phyloP scores from a whole-genome alignment of 345 rosid genomes.

The Gossypium arboreum region DNA sequence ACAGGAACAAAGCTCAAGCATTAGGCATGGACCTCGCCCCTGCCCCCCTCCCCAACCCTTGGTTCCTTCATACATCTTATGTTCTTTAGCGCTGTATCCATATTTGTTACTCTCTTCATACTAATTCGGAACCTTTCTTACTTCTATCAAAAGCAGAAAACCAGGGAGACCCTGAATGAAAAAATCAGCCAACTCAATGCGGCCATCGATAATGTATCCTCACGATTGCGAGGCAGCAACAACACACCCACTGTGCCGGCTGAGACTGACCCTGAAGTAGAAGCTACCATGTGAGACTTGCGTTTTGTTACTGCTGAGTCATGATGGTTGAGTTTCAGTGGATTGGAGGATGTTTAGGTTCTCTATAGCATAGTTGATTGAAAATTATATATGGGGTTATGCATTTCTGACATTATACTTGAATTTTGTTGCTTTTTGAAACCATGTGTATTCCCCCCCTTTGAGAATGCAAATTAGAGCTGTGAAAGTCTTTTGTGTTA shows the following conservation, averaged over 20 bases:
- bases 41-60: too few species aligned
- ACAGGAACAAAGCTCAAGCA: too few species aligned
- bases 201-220: slow-evolving; percentile 88
- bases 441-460: too few species aligned
- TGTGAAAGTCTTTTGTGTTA: too few species aligned
- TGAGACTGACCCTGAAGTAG: slow-evolving; percentile 68
- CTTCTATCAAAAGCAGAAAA: slow-evolving; percentile 46
- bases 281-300: slow-evolving; percentile 46
- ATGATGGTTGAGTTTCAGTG: background rate
- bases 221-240: slow-evolving; percentile 74
- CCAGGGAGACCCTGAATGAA: slow-evolving; percentile 79
- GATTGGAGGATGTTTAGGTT: background rate
- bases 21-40: too few species aligned
- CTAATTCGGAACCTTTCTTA: background rate
- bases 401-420: background rate
- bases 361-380: background rate
- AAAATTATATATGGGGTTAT: background rate
- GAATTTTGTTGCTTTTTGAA: background rate
- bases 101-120: background rate
- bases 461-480: too few species aligned
- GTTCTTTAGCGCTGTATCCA: background rate
- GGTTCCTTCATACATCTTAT: background rate
- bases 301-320: background rate
- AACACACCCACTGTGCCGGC: slow-evolving; percentile 37
- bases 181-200: slow-evolving; percentile 84